Conservation (phyloP, 306 rosid species). For the Quercus variabilis region DNA sequence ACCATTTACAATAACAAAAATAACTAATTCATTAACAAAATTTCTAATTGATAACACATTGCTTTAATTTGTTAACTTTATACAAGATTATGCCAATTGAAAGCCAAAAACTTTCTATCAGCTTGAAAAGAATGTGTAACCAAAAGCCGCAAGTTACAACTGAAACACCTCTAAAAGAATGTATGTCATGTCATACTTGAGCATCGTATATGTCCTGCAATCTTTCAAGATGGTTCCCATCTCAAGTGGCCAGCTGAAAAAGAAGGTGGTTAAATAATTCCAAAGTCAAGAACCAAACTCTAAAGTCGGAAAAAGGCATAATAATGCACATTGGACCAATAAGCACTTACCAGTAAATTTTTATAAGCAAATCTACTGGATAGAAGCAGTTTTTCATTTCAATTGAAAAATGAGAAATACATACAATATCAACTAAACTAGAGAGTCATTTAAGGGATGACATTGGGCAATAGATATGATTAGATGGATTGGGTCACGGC, state of each 20-base stretch:
- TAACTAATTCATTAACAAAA: neutral
- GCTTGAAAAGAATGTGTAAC: neutral
- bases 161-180: neutral
- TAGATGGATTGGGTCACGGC: no score
- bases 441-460: no score
- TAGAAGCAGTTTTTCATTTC: neutral
- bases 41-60: neutral
- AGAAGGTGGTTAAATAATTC: neutral
- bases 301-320: neutral
- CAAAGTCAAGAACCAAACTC: neutral
- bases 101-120: neutral
- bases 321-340: neutral
- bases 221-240: conserved; percentile 2
- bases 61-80: neutral
- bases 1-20: neutral
- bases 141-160: neutral
- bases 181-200: neutral
- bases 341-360: neutral
- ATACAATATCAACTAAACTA: no score
- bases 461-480: no score
- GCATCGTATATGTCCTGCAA: conserved; percentile 4
- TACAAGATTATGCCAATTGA: neutral
- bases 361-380: neutral
- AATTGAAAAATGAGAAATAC: neutral
- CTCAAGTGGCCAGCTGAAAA: conserved; percentile 20